A percentile compares a stretch with the other conserved stretches of the same genome.
Evolutionary conservation across 768 basidiomycete genomes (phyloP).

Genomic region (Rhizopogon vulgaris): DNA sequence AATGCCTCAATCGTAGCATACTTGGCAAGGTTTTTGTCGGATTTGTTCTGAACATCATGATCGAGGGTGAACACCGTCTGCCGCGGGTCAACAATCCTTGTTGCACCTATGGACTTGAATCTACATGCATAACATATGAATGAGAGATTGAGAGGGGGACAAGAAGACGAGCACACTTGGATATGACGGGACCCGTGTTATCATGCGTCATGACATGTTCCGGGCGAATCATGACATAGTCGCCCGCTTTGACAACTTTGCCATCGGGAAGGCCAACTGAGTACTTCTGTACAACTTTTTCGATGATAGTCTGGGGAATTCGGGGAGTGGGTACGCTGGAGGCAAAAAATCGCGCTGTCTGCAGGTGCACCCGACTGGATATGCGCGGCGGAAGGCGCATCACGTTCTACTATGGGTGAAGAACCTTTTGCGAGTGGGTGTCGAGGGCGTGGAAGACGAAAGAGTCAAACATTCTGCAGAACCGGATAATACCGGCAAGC

Average conservation of each 20-base stretch:
- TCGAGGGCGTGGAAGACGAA: no score
- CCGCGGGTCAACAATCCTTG: conserved; percentile 65
- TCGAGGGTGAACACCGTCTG: conserved; percentile 97
- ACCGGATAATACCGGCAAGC: background rate
- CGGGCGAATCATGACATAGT: conserved; percentile 99
- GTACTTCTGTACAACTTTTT: conserved; percentile 97
- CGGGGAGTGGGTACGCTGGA: conserved; percentile 25
- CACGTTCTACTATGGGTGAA: background rate
- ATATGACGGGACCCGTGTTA: conserved; percentile 96
- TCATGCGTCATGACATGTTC: conserved; percentile 99
- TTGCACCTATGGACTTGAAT: conserved; percentile 93
- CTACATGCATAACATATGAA: conserved; percentile 32
- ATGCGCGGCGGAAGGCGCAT: conserved; percentile 1
- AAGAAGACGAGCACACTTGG: conserved; percentile 58
- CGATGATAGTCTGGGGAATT: conserved; percentile 82
- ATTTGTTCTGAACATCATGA: conserved; percentile 97
- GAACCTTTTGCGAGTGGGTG: background rate
- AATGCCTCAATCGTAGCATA: conserved; percentile 90
- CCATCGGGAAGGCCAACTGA: conserved; percentile 82
- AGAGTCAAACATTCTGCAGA: background rate
- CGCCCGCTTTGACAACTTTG: conserved; percentile 82
- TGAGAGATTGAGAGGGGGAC: background rate
- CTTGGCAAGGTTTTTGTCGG: conserved; percentile 83
- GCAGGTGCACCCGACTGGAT: background rate
- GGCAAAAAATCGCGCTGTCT: conserved; percentile 22